phyloP scores from a whole-genome alignment of 345 rosid genomes.

The Sisymbrium altissimum region DNA sequence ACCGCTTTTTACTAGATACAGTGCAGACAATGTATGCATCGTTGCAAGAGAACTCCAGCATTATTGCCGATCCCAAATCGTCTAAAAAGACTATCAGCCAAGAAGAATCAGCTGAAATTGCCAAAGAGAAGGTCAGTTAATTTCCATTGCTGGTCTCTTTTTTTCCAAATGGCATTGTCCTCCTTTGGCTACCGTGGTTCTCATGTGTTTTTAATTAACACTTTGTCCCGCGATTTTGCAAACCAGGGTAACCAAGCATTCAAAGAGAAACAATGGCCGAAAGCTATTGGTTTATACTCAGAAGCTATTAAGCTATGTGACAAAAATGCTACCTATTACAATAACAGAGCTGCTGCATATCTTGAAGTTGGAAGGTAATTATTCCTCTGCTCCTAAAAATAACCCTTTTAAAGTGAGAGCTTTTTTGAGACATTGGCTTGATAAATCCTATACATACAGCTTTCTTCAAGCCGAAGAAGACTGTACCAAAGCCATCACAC shows the following conservation, averaged over 20 bases:
- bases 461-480: conserved; percentile 88
- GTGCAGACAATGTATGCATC: conserved; percentile 61
- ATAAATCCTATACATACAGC: conserved; percentile 39
- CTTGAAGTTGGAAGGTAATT: conserved; percentile 72
- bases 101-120: conserved; percentile 69
- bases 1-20: conserved; percentile 81
- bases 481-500: conserved; percentile 72
- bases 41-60: conserved; percentile 64
- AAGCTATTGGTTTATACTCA: conserved; percentile 72
- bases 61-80: conserved; percentile 48
- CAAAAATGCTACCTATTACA: conserved; percentile 83
- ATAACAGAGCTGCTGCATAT: conserved; percentile 97
- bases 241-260: conserved; percentile 90
- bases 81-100: conserved; percentile 37
- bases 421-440: conserved; percentile 11
- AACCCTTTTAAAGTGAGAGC: background rate
- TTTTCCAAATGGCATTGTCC: background rate
- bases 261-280: conserved; percentile 83
- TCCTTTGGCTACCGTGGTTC: background rate
- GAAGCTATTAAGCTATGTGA: conserved; percentile 84
- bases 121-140: conserved; percentile 80
- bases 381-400: conserved; percentile 3
- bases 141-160: background rate
- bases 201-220: background rate
- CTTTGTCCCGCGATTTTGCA: background rate